Percentiles rank a stretch among this genome's conserved stretches.
phyloP scores from a whole-genome alignment of 1,139 yeast genomes.

The Lodderomyces margitis region DNA sequence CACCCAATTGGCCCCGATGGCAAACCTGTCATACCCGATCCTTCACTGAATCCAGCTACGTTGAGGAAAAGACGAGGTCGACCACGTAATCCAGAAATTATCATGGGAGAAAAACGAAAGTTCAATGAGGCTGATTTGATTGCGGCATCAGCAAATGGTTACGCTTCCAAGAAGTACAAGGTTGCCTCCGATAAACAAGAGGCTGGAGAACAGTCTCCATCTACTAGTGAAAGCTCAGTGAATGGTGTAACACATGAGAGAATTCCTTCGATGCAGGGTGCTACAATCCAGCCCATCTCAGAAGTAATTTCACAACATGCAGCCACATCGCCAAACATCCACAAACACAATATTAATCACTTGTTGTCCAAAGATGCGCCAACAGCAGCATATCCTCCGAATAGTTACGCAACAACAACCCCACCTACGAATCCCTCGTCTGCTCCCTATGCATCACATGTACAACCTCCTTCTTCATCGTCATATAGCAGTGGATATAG shows the following conservation, averaged over 20 bases:
- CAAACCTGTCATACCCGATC: background rate
- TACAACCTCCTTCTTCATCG: background rate
- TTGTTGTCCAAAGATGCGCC: conserved; percentile 14
- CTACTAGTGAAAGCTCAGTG: background rate
- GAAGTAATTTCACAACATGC: background rate
- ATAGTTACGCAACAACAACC: conserved; percentile 4
- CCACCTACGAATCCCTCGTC: background rate
- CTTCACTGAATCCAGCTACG: background rate
- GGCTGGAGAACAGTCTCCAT: background rate
- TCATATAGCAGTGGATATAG: background rate
- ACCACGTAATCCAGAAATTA: background rate
- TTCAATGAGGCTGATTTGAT: background rate
- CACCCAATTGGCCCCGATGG: background rate
- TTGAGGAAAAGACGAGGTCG: background rate
- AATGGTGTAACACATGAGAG: background rate
- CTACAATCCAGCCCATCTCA: conserved; percentile 1
- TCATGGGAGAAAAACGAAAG: background rate
- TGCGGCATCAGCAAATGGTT: background rate
- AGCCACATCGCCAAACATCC: conserved; percentile 1
- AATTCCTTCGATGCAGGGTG: background rate
- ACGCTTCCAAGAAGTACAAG: background rate
- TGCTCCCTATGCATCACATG: background rate
- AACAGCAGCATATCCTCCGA: conserved; percentile 5
- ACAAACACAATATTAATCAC: conserved; percentile 15
- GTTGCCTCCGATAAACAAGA: background rate